Conservation (phyloP, 139 green algal genomes). For the Ettlia oleoabundans region DNA sequence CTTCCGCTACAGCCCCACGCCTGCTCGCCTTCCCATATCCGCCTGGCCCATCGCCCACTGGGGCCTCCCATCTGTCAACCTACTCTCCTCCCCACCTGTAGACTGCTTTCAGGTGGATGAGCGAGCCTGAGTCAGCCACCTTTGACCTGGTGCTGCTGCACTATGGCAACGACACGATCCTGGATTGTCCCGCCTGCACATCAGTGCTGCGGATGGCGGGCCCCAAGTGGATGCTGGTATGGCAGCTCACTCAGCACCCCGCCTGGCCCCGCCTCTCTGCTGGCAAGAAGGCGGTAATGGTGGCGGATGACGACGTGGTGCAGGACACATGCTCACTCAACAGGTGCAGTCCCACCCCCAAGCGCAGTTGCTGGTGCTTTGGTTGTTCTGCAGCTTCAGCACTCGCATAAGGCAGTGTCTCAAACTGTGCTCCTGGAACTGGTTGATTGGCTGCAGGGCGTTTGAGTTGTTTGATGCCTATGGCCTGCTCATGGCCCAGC, state of each 20-base stretch:
- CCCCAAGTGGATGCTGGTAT: conserved; percentile 42
- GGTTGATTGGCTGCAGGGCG: too few species aligned
- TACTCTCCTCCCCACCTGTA: neutral
- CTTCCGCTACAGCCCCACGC: too few species aligned
- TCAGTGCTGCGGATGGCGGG: neutral
- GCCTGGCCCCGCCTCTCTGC: neutral
- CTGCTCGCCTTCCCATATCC: too few species aligned
- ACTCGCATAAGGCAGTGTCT: too few species aligned
- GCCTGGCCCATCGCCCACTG: too few species aligned
- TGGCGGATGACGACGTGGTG: conserved; percentile 36
- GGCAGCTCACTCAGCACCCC: conserved; percentile 11
- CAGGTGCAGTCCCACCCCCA: too few species aligned
- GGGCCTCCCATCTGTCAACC: too few species aligned
- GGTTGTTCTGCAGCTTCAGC: too few species aligned
- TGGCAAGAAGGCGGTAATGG: conserved; percentile 38
- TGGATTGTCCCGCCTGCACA: conserved; percentile 12
- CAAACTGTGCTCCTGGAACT: too few species aligned
- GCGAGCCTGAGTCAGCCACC: conserved; percentile 8
- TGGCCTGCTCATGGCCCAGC: conserved; percentile 39
- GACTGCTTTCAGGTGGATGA: conserved; percentile 11
- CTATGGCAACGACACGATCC: conserved; percentile 1
- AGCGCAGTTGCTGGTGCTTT: too few species aligned
- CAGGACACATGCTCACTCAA: conserved; percentile 44
- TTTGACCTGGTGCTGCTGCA: conserved; percentile 41
- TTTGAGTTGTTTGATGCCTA: conserved; percentile 54